These are phyloP conservation scores for Penicillium janthinellum DNA, from an alignment of 2,329 filamentous ascomycete species.

Conservation along the genomic window DNA sequence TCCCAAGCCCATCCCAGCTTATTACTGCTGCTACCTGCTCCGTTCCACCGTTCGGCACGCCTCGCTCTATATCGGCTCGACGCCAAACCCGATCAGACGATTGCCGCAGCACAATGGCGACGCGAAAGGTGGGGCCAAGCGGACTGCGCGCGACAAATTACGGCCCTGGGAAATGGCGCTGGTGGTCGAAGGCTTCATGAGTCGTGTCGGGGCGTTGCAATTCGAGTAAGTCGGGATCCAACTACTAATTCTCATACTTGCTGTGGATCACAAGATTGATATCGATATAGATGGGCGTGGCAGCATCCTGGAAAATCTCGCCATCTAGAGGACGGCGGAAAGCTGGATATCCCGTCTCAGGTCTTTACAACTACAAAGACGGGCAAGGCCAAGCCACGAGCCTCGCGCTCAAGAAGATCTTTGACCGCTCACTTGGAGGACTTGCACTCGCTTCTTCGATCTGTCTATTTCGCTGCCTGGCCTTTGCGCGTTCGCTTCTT, in stretches of 20 bases:
- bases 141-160: constrained; percentile 67
- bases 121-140: constrained; percentile 75
- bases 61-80: constrained; percentile 83
- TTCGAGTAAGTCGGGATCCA: constrained; percentile 70
- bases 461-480: constrained; percentile 79
- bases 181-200: constrained; percentile 85
- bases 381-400: constrained; percentile 41
- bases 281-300: constrained; percentile 75
- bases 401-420: constrained; percentile 56
- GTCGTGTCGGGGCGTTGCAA: constrained; percentile 81
- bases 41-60: constrained; percentile 74
- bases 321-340: constrained; percentile 57
- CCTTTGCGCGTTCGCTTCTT: constrained; percentile 83
- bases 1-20: constrained; percentile 72
- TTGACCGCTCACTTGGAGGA: constrained; percentile 74
- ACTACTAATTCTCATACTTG: not conserved
- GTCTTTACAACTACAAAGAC: constrained; percentile 39
- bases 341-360: constrained; percentile 33
- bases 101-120: constrained; percentile 90
- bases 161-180: constrained; percentile 91
- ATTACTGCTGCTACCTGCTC: constrained; percentile 92
- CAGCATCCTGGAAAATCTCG: constrained; percentile 79
- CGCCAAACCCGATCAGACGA: constrained; percentile 81
- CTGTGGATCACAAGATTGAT: constrained; percentile 1
- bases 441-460: constrained; percentile 75